phyloP scores from a whole-genome alignment of 768 basidiomycete species.

The Lactifluus rugatus region DNA sequence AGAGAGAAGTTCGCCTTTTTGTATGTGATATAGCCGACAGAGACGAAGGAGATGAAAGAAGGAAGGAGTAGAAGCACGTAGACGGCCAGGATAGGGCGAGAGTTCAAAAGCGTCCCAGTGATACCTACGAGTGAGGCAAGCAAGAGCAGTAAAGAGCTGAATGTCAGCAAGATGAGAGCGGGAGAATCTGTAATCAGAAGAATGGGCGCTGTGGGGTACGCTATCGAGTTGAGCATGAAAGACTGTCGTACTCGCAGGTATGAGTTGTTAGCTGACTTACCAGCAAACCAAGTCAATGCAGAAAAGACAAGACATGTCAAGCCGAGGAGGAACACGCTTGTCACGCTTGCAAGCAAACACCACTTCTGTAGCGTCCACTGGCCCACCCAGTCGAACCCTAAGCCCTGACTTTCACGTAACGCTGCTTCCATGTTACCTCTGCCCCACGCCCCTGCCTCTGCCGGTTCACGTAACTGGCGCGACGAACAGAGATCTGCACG shows the following conservation, averaged over 20 bases:
- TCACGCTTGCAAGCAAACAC: slow-evolving; percentile 46
- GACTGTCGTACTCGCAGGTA: neutral
- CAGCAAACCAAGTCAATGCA: slow-evolving; percentile 49
- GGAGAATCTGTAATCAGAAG: slow-evolving; percentile 52
- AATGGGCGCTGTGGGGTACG: slow-evolving; percentile 53
- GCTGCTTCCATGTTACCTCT: slow-evolving; percentile 6
- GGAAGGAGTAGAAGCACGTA: slow-evolving; percentile 66
- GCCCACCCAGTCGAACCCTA: slow-evolving; percentile 32
- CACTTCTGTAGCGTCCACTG: slow-evolving; percentile 60
- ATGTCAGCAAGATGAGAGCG: slow-evolving; percentile 44
- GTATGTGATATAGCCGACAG: slow-evolving; percentile 57
- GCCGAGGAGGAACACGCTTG: slow-evolving; percentile 46
- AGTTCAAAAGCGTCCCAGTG: slow-evolving; percentile 53
- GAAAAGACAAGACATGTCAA: slow-evolving; percentile 40
- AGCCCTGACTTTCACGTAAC: slow-evolving; percentile 29
- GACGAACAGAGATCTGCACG: slow-evolving; percentile 7
- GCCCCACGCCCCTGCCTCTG: slow-evolving; percentile 8
- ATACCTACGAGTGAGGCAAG: slow-evolving; percentile 52
- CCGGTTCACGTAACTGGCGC: slow-evolving; percentile 3
- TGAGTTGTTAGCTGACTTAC: slow-evolving; percentile 27
- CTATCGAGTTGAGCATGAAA: slow-evolving; percentile 27
- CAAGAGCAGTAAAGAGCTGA: slow-evolving; percentile 46
- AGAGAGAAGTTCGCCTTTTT: slow-evolving; percentile 50
- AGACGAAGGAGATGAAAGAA: slow-evolving; percentile 43
- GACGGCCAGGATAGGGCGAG: slow-evolving; percentile 54